Base-by-base conservation (phyloP, 2,329 filamentous ascomycete species). In the Chaetomium sp. region DNA sequence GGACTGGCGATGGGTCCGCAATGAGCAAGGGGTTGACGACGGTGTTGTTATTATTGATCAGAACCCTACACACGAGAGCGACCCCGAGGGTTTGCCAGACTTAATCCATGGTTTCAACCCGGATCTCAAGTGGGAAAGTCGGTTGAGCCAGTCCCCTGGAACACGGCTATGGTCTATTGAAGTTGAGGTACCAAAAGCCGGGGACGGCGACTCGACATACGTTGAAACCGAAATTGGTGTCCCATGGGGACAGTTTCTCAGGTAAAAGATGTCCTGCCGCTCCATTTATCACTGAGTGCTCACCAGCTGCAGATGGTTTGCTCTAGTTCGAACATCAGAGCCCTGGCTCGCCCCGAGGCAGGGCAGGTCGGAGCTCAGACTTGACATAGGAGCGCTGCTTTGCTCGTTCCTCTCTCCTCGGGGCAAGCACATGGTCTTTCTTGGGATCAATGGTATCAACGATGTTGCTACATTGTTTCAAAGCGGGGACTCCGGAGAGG, bases 261-360 rank as follows among this genome's bases (percentile, higher is more conserved):
- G 79, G 66, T 85, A 70, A 70, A 72, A n/a, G 19, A 27, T 3
- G 3, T 3, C 19, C 19, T 27, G 19, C 19, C 2, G 19, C 19
- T 27, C 19, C 19, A 3, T 27, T 27, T 27, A 27, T 27, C 19
- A 27, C 19, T 27, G 12, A 27, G 9, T 46, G 51, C 63, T 67
- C 44, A 66, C 48, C 51, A 11, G 51, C 46, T 11, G 46, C 50
- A 82, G 87, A 63, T 95, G 90, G 84, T 92, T 96, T 68, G 84
- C 89, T 6, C 72, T 96, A 10, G 85, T 95, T 5, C 83, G 91
- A 14, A 76, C 89, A 3, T 94, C 86, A 83, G 80, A 79, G 37
- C 87, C 91, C 1, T 97, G 92, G 92, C 74, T 96, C 9, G 89
- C 87, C 6, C 92, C 92, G n/a, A 78, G 90, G 41, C 91, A 96